Evolutionary conservation across 2,329 filamentous ascomycete species (phyloP).

Genomic region (Stachybotrys echinatus): DNA sequence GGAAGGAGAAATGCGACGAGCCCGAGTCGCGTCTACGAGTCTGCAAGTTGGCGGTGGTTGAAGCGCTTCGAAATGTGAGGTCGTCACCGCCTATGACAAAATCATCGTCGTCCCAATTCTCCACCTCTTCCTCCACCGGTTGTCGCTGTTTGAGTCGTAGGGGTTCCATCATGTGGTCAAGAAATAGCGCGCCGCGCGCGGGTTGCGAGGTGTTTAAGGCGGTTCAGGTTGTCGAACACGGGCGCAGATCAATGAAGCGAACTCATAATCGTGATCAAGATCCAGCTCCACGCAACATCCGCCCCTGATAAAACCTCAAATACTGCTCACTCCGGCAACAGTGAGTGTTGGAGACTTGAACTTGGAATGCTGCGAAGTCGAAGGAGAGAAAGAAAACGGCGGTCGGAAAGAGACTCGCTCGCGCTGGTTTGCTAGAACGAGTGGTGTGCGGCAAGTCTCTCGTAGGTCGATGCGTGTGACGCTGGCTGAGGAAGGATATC

Average conservation of each 20-base stretch:
- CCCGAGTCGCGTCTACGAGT: constrained; percentile 64
- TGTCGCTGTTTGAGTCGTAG: constrained; percentile 47
- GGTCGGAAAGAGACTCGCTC: too few species aligned
- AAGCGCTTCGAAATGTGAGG: constrained; percentile 52
- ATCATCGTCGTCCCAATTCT: constrained; percentile 77
- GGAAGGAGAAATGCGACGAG: constrained; percentile 76
- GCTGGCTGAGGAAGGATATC: not conserved
- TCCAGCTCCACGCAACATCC: not conserved
- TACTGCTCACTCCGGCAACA: too few species aligned
- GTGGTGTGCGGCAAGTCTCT: too few species aligned
- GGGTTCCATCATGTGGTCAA: constrained; percentile 42
- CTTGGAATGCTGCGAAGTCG: too few species aligned
- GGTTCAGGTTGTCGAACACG: not conserved
- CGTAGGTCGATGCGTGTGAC: too few species aligned
- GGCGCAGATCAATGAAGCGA: not conserved
- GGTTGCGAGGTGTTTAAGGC: not conserved
- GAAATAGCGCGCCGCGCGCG: constrained; percentile 5
- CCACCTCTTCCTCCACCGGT: constrained; percentile 57
- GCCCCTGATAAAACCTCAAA: too few species aligned
- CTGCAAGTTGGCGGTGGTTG: constrained; percentile 35
- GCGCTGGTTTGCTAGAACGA: too few species aligned
- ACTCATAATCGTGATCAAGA: constrained; percentile 2
- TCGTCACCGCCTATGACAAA: constrained; percentile 66
- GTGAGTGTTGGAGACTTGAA: too few species aligned
- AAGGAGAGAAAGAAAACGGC: too few species aligned